These are phyloP conservation scores for Ramaria sp. DNA, from an alignment of 768 basidiomycete genomes.

Conservation along the genomic window DNA sequence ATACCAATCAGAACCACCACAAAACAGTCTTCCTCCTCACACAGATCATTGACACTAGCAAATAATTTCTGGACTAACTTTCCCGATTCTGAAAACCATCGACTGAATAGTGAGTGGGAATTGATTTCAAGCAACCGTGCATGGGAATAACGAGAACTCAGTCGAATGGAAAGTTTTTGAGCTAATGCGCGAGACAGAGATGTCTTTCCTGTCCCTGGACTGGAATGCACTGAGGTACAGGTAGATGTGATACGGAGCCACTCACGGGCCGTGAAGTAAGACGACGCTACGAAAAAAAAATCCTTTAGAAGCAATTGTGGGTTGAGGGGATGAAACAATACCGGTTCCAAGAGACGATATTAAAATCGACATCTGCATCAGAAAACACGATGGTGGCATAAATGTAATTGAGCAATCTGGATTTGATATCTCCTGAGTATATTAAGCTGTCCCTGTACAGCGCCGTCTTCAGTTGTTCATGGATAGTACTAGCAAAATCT, in stretches of 20 bases:
- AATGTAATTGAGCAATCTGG: constrained; percentile 85
- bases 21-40: constrained; percentile 85
- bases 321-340: constrained; percentile 8
- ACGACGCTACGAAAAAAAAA: constrained; percentile 42
- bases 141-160: constrained; percentile 64
- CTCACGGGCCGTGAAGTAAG: constrained; percentile 75
- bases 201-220: constrained; percentile 93
- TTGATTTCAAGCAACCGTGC: constrained; percentile 93
- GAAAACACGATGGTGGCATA: constrained; percentile 90
- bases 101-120: constrained; percentile 94
- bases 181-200: constrained; percentile 90
- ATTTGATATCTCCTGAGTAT: constrained; percentile 75
- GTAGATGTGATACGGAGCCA: neutral
- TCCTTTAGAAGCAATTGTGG: neutral
- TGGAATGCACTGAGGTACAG: constrained; percentile 2
- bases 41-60: constrained; percentile 77
- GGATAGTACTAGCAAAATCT: neutral
- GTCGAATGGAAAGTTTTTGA: constrained; percentile 86
- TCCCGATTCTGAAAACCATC: constrained; percentile 99
- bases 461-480: neutral
- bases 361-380: constrained; percentile 78
- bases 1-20: constrained; percentile 89
- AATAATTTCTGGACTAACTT: constrained; percentile 95
- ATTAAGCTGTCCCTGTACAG: constrained; percentile 53
- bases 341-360: constrained; percentile 92